phyloP scores from a whole-genome alignment of 2,329 filamentous ascomycete genomes.

The Hymenoscyphus salicellus region DNA sequence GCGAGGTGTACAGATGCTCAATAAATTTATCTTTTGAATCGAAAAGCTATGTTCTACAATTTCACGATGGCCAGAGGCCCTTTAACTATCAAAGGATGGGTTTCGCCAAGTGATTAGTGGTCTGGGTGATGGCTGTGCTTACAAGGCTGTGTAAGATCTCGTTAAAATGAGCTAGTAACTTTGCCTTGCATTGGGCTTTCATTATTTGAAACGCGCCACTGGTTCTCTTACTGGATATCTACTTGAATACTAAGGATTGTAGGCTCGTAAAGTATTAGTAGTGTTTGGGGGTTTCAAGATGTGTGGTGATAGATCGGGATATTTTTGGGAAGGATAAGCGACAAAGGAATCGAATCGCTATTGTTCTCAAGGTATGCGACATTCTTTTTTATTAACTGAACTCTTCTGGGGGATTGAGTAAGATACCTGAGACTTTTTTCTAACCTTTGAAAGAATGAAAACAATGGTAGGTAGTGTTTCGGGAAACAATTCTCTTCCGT shows the following conservation, averaged over 20 bases:
- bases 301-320: too few relatives aligned
- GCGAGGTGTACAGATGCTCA: background rate
- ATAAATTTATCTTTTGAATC: background rate
- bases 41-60: background rate
- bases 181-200: background rate
- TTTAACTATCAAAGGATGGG: background rate
- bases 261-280: background rate
- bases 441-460: too few relatives aligned
- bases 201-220: background rate
- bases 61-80: background rate
- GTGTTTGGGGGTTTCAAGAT: background rate
- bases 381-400: too few relatives aligned
- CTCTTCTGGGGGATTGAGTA: too few relatives aligned
- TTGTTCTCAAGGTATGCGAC: too few relatives aligned
- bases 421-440: too few relatives aligned
- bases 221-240: background rate
- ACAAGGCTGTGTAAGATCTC: background rate
- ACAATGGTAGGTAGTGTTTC: too few relatives aligned
- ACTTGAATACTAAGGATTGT: background rate
- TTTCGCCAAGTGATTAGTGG: conserved; percentile 5
- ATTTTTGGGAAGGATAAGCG: too few relatives aligned
- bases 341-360: too few relatives aligned
- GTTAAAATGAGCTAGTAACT: background rate
- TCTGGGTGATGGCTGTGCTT: background rate
- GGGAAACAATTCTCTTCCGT: too few relatives aligned